These are phyloP conservation scores for Termitomyces bulborhizus DNA, from an alignment of 768 basidiomycete genomes.

Conservation along the genomic window DNA sequence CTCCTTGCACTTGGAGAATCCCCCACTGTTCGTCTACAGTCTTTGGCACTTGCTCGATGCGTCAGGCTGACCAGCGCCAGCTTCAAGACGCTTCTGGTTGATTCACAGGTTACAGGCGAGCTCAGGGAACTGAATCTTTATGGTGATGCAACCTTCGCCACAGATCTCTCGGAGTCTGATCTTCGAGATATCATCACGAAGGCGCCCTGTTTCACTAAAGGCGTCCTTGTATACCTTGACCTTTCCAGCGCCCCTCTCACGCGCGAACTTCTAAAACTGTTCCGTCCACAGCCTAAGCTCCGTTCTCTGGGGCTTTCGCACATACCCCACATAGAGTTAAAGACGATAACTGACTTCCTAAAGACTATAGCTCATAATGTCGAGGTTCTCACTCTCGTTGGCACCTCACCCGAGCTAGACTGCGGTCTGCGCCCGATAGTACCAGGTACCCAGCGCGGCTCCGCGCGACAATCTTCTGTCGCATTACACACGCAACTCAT, in stretches of 20 bases:
- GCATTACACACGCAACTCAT: slow-evolving; percentile 74
- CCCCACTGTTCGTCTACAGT: slow-evolving; percentile 59
- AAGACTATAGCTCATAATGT: slow-evolving; percentile 61
- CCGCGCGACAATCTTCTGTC: slow-evolving; percentile 64
- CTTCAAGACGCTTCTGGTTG: slow-evolving; percentile 65
- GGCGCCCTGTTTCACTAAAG: slow-evolving; percentile 77
- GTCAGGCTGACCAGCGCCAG: slow-evolving; percentile 76
- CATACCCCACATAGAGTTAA: slow-evolving; percentile 65
- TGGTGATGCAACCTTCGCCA: slow-evolving; percentile 80
- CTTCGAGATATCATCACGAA: slow-evolving; percentile 57
- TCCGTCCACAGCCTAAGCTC: slow-evolving; percentile 63
- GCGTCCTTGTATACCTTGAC: slow-evolving; percentile 81
- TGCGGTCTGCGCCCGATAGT: slow-evolving; percentile 38
- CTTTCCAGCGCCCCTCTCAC: slow-evolving; percentile 80
- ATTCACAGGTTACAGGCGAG: slow-evolving; percentile 54
- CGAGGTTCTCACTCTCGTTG: slow-evolving; percentile 79
- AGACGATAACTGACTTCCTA: slow-evolving; percentile 64
- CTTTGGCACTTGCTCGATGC: slow-evolving; percentile 83
- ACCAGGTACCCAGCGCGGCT: slow-evolving; percentile 24
- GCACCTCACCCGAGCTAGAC: slow-evolving; percentile 72
- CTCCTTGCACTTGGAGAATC: slow-evolving; percentile 62
- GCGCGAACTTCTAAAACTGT: slow-evolving; percentile 40
- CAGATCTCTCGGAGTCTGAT: slow-evolving; percentile 62
- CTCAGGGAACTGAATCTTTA: slow-evolving; percentile 82
- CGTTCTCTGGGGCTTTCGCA: slow-evolving; percentile 89